Percentiles rank a stretch among this genome's conserved stretches.
Evolutionary conservation across 805 yeast genomes (phyloP).

Genomic region (Kluyveromyces lactis): DNA sequence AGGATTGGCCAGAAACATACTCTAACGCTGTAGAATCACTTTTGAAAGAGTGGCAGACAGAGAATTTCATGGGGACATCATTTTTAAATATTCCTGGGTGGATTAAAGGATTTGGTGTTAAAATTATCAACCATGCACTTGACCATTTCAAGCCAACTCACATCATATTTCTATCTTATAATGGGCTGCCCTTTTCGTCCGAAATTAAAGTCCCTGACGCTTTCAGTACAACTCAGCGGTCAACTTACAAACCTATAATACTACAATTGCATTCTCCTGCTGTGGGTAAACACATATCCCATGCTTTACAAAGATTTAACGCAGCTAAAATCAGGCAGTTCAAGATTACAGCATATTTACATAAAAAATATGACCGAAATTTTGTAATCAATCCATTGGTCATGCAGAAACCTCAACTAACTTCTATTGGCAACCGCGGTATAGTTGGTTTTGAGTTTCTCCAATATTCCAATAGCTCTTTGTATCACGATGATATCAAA

Average conservation of each 20-base stretch:
- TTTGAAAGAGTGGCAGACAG: conserved; percentile 24
- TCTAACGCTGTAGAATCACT: conserved; percentile 35
- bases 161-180: conserved; percentile 39
- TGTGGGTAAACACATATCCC: conserved; percentile 11
- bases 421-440: conserved; percentile 34
- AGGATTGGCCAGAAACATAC: conserved; percentile 54
- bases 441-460: conserved; percentile 31
- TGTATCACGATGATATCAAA: conserved; percentile 28
- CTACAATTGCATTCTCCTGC: conserved; percentile 31
- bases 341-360: conserved; percentile 47
- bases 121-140: conserved; percentile 45
- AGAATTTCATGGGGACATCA: conserved; percentile 32
- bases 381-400: conserved; percentile 30
- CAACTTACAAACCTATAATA: conserved; percentile 21
- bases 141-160: conserved; percentile 42
- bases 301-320: conserved; percentile 31
- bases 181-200: conserved; percentile 14
- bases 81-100: conserved; percentile 83
- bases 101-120: conserved; percentile 81
- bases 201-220: conserved; percentile 22
- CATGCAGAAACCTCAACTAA: conserved; percentile 31
- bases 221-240: conserved; percentile 25
- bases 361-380: conserved; percentile 23
- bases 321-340: conserved; percentile 46
- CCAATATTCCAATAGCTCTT: conserved; percentile 22